Evolutionary conservation across 352 stramenopile genomes (phyloP), one percentile per base, ranked within the genome.

Genomic region (Globisporangium solare): DNA sequence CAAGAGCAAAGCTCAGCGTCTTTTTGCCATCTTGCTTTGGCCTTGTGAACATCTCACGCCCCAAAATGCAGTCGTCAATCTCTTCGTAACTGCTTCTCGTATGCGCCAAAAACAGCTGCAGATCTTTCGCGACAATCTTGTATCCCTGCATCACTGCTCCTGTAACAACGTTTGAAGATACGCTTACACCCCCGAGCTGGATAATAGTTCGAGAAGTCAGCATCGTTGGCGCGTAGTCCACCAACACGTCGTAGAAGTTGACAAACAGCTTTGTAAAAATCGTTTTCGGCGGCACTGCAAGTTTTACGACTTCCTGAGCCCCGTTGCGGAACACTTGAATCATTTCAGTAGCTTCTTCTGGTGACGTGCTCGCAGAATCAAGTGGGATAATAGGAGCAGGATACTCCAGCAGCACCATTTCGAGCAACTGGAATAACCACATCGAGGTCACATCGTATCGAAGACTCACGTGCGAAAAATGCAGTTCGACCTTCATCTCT

Each of bases 231-330:
- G 83, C 71, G 47, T 95, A 95, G 61, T 95, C 86, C 6, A 93
- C 61, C 8, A 92, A 58, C 18, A 76, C 77, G 51, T 95, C 79
- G 57, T 94, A 94, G 15, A 92, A 83, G 47, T 91, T 91, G 27
- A 95, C 73, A 40, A 89, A 89, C 0, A 95, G 73, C 65, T 95
- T 95, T 11, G 86, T 95, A 54, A 95, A 95, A 6, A 94, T 74
- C 7, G 83, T 92, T 58, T 93, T 94, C 4, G 74, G 69, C 0
- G 83, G 71, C 5, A 82, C 73, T 5, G 83, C 84, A 13, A 94
- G 63, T 21, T 76, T 81, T 20, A 94, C 76, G 1, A 68, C 67
- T 31, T 90, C 72, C 42, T 84, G 85, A 2, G 64, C 58, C 0
- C 59, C 64, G 6, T 50, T 45, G 27, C 61, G 57, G 0, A 81